Evolutionary conservation across 352 stramenopile genomes (phyloP).

Genomic region (Blastocystis hominis): DNA sequence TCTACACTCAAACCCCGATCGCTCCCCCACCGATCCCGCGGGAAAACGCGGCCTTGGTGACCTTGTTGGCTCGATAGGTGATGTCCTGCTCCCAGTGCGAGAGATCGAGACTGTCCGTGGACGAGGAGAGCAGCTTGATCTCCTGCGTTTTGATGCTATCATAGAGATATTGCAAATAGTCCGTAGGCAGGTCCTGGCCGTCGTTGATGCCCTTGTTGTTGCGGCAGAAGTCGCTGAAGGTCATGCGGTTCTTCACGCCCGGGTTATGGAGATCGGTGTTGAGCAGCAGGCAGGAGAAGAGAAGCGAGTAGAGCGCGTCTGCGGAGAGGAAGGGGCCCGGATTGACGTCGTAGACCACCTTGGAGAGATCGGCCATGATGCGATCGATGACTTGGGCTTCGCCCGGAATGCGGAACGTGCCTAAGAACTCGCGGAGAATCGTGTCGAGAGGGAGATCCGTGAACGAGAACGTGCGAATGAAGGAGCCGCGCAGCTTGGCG

Average conservation of each 20-base stretch:
- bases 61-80: slow-evolving; percentile 57
- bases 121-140: slow-evolving; percentile 83
- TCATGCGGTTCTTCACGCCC: slow-evolving; percentile 81
- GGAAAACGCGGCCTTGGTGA: slow-evolving; percentile 57
- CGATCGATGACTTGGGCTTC: slow-evolving; percentile 55
- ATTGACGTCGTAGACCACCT: slow-evolving; percentile 36
- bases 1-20: not conserved
- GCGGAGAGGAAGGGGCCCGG: slow-evolving; percentile 52
- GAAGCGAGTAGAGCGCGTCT: slow-evolving; percentile 93
- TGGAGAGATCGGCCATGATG: slow-evolving; percentile 49
- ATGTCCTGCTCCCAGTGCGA: slow-evolving; percentile 60
- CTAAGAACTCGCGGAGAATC: slow-evolving; percentile 81
- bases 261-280: slow-evolving; percentile 98
- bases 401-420: slow-evolving; percentile 81
- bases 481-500: slow-evolving; percentile 70
- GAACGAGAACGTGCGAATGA: slow-evolving; percentile 84
- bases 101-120: not conserved
- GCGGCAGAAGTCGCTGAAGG: slow-evolving; percentile 82
- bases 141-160: slow-evolving; percentile 84
- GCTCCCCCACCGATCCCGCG: not conserved
- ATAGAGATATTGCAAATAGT: slow-evolving; percentile 84
- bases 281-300: slow-evolving; percentile 87
- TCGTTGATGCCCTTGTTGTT: slow-evolving; percentile 94
- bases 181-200: slow-evolving; percentile 82
- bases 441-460: slow-evolving; percentile 74